Conservation (phyloP, 2,329 filamentous ascomycete genomes). For the Aschersonia sp. region DNA sequence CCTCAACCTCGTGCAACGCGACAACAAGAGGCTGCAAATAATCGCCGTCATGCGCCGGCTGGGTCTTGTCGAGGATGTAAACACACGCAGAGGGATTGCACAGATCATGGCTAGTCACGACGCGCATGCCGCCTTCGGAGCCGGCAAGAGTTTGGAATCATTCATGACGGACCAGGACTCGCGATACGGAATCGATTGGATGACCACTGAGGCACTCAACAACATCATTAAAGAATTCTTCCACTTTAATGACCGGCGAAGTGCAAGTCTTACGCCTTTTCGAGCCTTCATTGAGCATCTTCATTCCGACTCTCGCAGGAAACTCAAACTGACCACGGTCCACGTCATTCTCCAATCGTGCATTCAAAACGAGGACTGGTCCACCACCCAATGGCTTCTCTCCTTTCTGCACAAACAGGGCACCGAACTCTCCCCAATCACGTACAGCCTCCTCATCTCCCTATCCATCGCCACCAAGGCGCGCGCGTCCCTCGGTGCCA, state of each 20-base stretch:
- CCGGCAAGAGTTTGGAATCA: conserved; percentile 15
- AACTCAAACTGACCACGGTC: conserved; percentile 17
- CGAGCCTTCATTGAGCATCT: conserved; percentile 12
- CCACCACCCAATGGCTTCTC: conserved; percentile 17
- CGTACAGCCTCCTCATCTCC: conserved; percentile 23
- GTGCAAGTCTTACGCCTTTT: conserved; percentile 12
- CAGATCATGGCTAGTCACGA: conserved; percentile 28
- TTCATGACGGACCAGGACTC: conserved; percentile 26
- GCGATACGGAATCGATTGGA: conserved; percentile 32
- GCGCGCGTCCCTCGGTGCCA: conserved; percentile 14
- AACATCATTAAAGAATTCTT: conserved; percentile 27
- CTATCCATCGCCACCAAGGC: conserved; percentile 18
- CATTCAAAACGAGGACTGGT: conserved; percentile 13
- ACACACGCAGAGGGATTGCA: conserved; percentile 22
- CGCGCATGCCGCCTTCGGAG: conserved; percentile 23
- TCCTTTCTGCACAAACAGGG: conserved; percentile 9
- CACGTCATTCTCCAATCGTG: conserved; percentile 22
- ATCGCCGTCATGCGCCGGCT: conserved; percentile 30
- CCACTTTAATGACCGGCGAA: conserved; percentile 17
- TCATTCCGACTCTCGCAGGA: conserved; percentile 8
- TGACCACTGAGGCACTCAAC: conserved; percentile 20
- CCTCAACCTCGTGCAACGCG: conserved; percentile 40
- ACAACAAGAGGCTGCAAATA: conserved; percentile 34
- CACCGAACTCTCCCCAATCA: conserved; percentile 13
- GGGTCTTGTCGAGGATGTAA: conserved; percentile 24